Conservation (phyloP, 2,329 filamentous ascomycete genomes). For the Cladosporium colombiae region DNA sequence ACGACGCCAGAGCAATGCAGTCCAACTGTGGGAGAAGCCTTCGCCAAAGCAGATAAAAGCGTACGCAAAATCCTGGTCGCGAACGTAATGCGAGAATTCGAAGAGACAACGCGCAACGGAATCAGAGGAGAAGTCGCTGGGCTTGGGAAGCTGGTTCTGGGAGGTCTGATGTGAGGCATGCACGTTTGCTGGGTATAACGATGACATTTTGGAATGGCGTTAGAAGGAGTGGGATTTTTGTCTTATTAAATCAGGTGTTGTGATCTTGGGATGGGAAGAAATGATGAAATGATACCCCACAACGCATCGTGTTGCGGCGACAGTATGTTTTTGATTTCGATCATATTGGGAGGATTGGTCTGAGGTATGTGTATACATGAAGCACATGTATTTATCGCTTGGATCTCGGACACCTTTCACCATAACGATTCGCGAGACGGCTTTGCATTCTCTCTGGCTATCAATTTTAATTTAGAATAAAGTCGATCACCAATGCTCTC, state of each 20-base stretch:
- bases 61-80: conserved; percentile 87
- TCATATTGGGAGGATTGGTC: neutral
- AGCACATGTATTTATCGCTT: neutral
- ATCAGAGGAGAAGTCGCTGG: conserved; percentile 80
- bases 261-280: conserved; percentile 1
- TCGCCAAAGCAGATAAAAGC: conserved; percentile 82
- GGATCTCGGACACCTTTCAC: neutral
- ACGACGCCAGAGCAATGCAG: conserved; percentile 73
- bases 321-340: neutral
- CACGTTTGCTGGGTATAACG: neutral
- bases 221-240: neutral
- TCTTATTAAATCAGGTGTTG: neutral
- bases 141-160: conserved; percentile 84
- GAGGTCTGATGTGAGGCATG: conserved; percentile 68
- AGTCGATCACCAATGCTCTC: neutral
- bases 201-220: neutral
- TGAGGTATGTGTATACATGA: neutral
- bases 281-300: conserved; percentile 10
- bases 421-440: neutral
- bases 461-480: neutral
- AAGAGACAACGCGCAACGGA: conserved; percentile 75
- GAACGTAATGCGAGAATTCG: conserved; percentile 87
- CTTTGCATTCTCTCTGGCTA: neutral
- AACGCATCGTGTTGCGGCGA: conserved; percentile 18
- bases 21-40: conserved; percentile 73